phyloP scores from a whole-genome alignment of 352 stramenopile genomes.

The Globisporangium carolinianum region DNA sequence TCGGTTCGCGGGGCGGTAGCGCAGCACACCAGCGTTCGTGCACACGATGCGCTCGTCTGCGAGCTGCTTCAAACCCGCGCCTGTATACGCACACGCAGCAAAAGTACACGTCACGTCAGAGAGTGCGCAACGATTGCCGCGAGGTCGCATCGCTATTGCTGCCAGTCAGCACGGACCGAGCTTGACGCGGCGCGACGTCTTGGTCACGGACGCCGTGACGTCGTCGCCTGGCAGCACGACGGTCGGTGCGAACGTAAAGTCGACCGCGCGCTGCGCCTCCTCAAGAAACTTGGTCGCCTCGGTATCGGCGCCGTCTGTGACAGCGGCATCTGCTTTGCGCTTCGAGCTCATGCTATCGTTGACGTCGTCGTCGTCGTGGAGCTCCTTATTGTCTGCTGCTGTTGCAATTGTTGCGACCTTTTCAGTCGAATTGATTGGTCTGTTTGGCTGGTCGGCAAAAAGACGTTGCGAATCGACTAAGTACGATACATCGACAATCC shows the following conservation, averaged over 20 bases:
- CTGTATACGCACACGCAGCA: conserved; percentile 18
- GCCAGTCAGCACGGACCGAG: conserved; percentile 29
- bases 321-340: conserved; percentile 22
- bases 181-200: conserved; percentile 59
- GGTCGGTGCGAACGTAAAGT: conserved; percentile 68
- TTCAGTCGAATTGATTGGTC: conserved; percentile 3
- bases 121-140: not conserved
- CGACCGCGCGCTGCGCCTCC: conserved; percentile 64
- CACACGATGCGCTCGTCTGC: conserved; percentile 52
- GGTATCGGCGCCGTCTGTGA: conserved; percentile 28
- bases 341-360: conserved; percentile 6
- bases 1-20: conserved; percentile 80
- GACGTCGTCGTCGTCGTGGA: not conserved
- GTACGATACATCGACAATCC: conserved; percentile 5
- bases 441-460: conserved; percentile 2
- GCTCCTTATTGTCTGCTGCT: not conserved
- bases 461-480: conserved; percentile 1
- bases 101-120: not conserved
- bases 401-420: not conserved
- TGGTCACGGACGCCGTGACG: conserved; percentile 69
- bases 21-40: conserved; percentile 79
- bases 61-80: conserved; percentile 54
- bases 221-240: conserved; percentile 77
- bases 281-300: conserved; percentile 52
- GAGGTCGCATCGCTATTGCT: no score